These are phyloP conservation scores for Aspergillus felis DNA, from an alignment of 2,329 filamentous ascomycete species.

Conservation along the genomic window DNA sequence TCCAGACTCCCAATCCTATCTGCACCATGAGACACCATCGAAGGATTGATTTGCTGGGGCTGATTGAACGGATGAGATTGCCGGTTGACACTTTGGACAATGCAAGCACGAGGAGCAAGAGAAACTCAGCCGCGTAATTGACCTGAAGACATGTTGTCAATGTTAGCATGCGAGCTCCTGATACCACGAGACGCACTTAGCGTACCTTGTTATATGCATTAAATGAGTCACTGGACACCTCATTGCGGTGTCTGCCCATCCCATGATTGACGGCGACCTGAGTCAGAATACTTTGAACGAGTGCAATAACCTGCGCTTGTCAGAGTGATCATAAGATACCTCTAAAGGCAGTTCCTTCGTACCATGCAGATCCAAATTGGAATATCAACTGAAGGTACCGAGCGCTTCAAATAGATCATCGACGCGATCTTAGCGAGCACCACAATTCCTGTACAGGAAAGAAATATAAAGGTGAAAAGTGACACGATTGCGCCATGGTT, in stretches of 20 bases:
- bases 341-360: background rate
- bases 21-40: background rate
- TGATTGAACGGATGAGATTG: background rate
- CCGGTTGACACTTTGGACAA: background rate
- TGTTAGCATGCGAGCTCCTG: background rate
- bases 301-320: background rate
- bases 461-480: background rate
- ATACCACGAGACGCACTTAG: background rate
- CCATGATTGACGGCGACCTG: background rate
- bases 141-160: background rate
- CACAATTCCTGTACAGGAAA: background rate
- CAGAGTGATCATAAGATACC: background rate
- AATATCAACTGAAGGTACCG: background rate
- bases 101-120: background rate
- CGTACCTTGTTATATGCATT: background rate
- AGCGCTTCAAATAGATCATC: background rate
- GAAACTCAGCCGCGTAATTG: background rate
- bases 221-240: background rate
- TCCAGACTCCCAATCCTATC: slow-evolving; percentile 2
- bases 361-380: background rate
- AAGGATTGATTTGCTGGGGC: background rate
- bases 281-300: background rate
- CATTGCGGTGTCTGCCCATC: background rate
- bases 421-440: background rate
- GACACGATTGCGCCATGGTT: background rate